Evolutionary conservation across 495 filamentous ascomycete species (phyloP), one percentile per base, ranked within the genome.

Genomic region (Bathelium albidoporum): DNA sequence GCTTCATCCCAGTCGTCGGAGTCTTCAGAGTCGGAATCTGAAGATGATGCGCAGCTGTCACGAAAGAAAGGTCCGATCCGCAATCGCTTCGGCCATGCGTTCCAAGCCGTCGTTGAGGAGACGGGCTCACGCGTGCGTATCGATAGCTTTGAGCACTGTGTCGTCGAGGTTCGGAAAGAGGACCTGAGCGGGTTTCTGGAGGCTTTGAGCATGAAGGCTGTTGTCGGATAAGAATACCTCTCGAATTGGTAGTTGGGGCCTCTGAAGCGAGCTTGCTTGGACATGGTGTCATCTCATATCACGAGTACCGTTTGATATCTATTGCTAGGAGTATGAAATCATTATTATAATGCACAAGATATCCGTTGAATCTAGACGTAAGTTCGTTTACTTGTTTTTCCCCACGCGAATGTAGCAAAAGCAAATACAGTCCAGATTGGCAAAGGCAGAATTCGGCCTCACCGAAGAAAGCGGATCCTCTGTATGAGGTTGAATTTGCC

Each of bases 121-220:
- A 98, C 93, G 43, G 91, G 86, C 65, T 89, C 92, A 2, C 79
- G 91, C 18, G 90, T 97, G 22, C 79, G 91, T 62, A 96, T 97
- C 67, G 94, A 98, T 73, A 92, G 88, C 75, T 98, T 98, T 74
- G 95, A 98, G 76, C 88, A 95, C 73, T 95, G 90, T 67, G 95
- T 97, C 11, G 91, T 97, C 58, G 94, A 97, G 76, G 94, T 98
- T 32, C 84, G 87, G 77, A 96, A 95, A 77, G 94, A 98, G 72
- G 93, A 97, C 75, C 79, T 98, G 32, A 83, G 86, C 22, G 90
- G 87, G 12, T 98, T 98, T 73, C 79, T 98, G 66, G 94, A 97
- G 78, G 84, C 87, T 58, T 73, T 98, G 73, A 96, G 92, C 73
- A 85, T 91, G 82, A 93, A 91, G 80, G 86, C 85, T 72, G 92